phyloP scores from a whole-genome alignment of 2,329 filamentous ascomycete species.

The Exserohilum rostratum region DNA sequence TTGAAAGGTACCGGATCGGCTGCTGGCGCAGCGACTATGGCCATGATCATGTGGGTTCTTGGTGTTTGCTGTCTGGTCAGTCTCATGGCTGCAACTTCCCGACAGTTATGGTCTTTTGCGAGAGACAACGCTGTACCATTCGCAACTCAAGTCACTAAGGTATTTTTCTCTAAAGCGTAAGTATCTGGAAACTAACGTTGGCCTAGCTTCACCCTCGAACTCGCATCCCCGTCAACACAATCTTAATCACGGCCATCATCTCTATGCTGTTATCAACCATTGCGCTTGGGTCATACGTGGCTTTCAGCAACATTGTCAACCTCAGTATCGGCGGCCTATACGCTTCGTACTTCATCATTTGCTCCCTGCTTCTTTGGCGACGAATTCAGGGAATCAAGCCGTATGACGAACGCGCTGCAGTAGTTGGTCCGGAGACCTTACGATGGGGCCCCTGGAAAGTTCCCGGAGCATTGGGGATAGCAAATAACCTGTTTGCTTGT shows the following conservation, averaged over 20 bases:
- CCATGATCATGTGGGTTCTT: constrained; percentile 12
- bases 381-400: constrained; percentile 10
- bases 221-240: constrained; percentile 48
- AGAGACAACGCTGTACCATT: constrained; percentile 26
- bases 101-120: constrained; percentile 26
- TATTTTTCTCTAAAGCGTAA: neutral
- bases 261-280: constrained; percentile 18
- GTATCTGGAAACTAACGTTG: neutral
- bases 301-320: constrained; percentile 17
- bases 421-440: constrained; percentile 1
- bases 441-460: constrained; percentile 9
- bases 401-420: neutral
- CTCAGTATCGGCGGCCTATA: constrained; percentile 18
- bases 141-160: constrained; percentile 5
- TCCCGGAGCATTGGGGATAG: constrained; percentile 6
- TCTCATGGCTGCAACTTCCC: constrained; percentile 19
- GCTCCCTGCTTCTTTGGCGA: constrained; percentile 11
- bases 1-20: constrained; percentile 1
- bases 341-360: constrained; percentile 18
- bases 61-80: constrained; percentile 15
- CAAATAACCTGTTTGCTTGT: constrained; percentile 15
- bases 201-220: neutral
- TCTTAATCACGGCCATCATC: constrained; percentile 30
- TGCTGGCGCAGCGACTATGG: constrained; percentile 12
- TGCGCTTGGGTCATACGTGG: constrained; percentile 13